phyloP scores from a whole-genome alignment of 768 basidiomycete species.

The Clavulina sp. region DNA sequence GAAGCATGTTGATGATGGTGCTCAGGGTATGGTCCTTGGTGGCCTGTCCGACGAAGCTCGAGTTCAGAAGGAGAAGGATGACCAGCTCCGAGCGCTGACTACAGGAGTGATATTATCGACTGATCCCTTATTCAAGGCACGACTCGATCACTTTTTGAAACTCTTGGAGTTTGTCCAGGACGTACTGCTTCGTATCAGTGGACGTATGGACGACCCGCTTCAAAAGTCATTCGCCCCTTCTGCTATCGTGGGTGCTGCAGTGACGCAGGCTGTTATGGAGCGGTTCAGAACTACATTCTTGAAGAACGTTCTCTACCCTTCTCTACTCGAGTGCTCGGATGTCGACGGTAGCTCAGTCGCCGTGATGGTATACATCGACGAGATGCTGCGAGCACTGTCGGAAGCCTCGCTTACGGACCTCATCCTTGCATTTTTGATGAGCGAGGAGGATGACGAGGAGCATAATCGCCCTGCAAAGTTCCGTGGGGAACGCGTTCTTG shows the following conservation, averaged over 20 bases:
- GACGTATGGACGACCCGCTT: neutral
- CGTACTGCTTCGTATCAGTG: slow-evolving; percentile 40
- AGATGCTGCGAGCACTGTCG: slow-evolving; percentile 61
- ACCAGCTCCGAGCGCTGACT: slow-evolving; percentile 25
- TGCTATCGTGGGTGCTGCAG: slow-evolving; percentile 54
- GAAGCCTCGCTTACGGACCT: slow-evolving; percentile 50
- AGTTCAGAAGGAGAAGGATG: slow-evolving; percentile 35
- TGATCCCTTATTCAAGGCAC: slow-evolving; percentile 54
- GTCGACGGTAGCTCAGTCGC: slow-evolving; percentile 89
- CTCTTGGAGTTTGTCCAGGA: slow-evolving; percentile 85
- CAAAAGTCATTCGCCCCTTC: slow-evolving; percentile 25
- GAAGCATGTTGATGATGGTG: slow-evolving; percentile 15
- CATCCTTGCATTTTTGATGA: slow-evolving; percentile 63
- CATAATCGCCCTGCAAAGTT: slow-evolving; percentile 27
- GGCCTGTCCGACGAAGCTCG: slow-evolving; percentile 31
- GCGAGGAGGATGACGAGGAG: slow-evolving; percentile 59
- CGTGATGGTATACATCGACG: slow-evolving; percentile 87
- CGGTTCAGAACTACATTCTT: slow-evolving; percentile 75
- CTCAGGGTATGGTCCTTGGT: slow-evolving; percentile 53
- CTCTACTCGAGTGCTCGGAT: slow-evolving; percentile 83
- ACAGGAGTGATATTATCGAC: slow-evolving; percentile 54
- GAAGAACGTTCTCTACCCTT: slow-evolving; percentile 84
- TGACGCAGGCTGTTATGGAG: slow-evolving; percentile 68
- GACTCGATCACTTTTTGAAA: slow-evolving; percentile 78
- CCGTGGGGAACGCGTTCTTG: neutral